Conservation (phyloP, 805 yeast species). For the Starmerella apis region DNA sequence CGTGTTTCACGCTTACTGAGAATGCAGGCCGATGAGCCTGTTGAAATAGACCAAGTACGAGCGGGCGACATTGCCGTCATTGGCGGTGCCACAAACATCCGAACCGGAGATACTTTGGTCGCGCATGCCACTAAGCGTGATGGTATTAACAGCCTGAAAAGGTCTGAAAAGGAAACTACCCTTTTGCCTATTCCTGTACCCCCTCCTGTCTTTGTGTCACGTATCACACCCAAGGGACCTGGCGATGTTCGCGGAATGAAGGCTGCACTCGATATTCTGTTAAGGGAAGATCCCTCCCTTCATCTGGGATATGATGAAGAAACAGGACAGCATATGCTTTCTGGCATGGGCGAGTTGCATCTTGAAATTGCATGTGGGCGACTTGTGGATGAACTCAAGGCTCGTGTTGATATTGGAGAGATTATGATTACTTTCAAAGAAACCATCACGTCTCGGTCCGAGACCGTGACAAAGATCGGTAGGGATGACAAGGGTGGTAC, state of each 20-base stretch:
- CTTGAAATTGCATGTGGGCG: slow-evolving; percentile 78
- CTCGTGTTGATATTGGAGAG: slow-evolving; percentile 67
- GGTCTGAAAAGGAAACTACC: slow-evolving; percentile 37
- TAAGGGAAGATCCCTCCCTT: slow-evolving; percentile 88
- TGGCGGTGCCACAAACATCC: slow-evolving; percentile 57
- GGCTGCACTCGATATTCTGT: slow-evolving; percentile 49
- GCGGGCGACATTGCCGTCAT: slow-evolving; percentile 89
- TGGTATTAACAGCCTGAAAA: slow-evolving; percentile 40
- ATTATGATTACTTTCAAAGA: slow-evolving; percentile 89
- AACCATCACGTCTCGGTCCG: slow-evolving; percentile 33
- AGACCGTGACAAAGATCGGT: background rate
- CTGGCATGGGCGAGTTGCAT: slow-evolving; percentile 97
- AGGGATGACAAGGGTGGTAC: slow-evolving; percentile 11
- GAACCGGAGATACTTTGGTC: slow-evolving; percentile 86
- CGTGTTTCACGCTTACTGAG: slow-evolving; percentile 57
- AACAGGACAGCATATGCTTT: slow-evolving; percentile 72
- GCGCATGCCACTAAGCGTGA: slow-evolving; percentile 47
- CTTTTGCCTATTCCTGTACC: slow-evolving; percentile 76
- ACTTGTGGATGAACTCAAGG: slow-evolving; percentile 68
- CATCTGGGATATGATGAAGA: slow-evolving; percentile 64
- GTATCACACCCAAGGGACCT: slow-evolving; percentile 70
- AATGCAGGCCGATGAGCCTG: slow-evolving; percentile 83
- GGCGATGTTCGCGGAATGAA: slow-evolving; percentile 72
- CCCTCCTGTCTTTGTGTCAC: slow-evolving; percentile 83
- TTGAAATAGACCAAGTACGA: slow-evolving; percentile 50